A percentile compares a stretch with the other conserved stretches of the same genome.
phyloP scores from a whole-genome alignment of 2,329 filamentous ascomycete species.

The Sclerotinia subarctica region DNA sequence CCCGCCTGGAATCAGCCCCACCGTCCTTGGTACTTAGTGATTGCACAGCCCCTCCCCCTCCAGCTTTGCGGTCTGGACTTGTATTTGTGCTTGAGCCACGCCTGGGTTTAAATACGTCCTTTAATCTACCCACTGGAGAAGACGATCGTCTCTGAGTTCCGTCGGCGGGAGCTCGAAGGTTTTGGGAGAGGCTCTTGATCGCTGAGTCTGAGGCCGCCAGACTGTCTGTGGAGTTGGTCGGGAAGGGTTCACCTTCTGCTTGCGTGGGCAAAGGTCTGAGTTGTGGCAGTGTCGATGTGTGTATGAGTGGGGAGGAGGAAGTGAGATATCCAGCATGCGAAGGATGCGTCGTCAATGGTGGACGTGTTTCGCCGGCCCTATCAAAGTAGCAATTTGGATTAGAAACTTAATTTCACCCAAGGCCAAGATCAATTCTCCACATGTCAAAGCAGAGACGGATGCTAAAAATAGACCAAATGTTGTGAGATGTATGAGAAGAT shows the following conservation, averaged over 20 bases:
- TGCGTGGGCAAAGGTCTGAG: constrained; percentile 37
- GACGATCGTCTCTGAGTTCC: constrained; percentile 55
- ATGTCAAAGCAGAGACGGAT: constrained; percentile 6
- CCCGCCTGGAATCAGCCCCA: constrained; percentile 30
- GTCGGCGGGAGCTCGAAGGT: constrained; percentile 44
- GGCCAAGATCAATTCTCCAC: constrained; percentile 16
- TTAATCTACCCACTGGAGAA: constrained; percentile 69
- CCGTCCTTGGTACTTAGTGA: constrained; percentile 27
- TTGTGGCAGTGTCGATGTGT: constrained; percentile 52
- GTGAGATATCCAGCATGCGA: constrained; percentile 67
- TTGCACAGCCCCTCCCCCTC: constrained; percentile 23
- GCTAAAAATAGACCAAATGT: neutral
- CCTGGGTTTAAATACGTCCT: constrained; percentile 61
- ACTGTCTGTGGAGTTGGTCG: constrained; percentile 27
- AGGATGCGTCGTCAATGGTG: constrained; percentile 54
- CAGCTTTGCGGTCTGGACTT: constrained; percentile 44
- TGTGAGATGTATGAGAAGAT: neutral
- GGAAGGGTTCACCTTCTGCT: constrained; percentile 38
- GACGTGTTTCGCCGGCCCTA: constrained; percentile 27
- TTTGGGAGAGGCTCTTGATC: constrained; percentile 38
- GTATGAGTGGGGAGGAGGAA: constrained; percentile 64
- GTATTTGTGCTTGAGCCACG: constrained; percentile 43
- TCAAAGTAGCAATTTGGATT: constrained; percentile 12
- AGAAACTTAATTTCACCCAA: constrained; percentile 13
- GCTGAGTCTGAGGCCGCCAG: constrained; percentile 37